Evolutionary conservation across 176 grass and related monocot species (phyloP).

Genomic region (Triticum turgidum): DNA sequence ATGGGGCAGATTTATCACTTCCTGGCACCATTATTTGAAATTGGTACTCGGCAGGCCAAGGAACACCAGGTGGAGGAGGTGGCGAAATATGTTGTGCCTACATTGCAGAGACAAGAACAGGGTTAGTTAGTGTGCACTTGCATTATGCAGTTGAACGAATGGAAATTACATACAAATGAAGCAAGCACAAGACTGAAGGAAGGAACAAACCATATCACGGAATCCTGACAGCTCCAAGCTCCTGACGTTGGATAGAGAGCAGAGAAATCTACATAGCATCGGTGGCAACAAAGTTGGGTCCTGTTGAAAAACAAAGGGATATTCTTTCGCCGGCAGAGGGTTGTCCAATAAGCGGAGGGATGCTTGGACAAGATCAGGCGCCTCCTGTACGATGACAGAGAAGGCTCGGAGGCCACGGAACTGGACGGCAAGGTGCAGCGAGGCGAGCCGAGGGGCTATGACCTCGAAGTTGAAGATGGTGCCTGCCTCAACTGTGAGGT

Average conservation of each 20-base stretch:
- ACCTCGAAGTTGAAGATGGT: background rate
- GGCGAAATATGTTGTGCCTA: background rate
- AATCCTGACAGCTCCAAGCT: background rate
- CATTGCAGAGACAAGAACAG: background rate
- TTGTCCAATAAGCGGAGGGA: background rate
- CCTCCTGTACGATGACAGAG: background rate
- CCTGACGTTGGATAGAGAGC: background rate
- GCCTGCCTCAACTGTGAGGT: background rate
- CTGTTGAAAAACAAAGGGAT: background rate
- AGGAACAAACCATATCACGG: no score
- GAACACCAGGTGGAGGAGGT: no score
- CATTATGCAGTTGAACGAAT: no score
- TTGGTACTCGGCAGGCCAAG: no score
- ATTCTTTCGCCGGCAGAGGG: background rate
- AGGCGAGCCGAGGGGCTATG: background rate
- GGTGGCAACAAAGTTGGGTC: background rate
- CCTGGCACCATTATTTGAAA: background rate
- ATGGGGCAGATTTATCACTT: background rate
- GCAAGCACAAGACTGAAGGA: no score
- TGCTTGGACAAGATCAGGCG: background rate
- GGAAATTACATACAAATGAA: no score
- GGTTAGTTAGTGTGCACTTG: background rate
- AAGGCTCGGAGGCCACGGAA: background rate
- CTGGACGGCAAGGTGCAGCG: background rate
- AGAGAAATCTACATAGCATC: background rate